Evolutionary conservation across 108 stramenopile species (phyloP), one percentile per base, ranked within the genome.

Genomic region (Discostella stelligeroides): DNA sequence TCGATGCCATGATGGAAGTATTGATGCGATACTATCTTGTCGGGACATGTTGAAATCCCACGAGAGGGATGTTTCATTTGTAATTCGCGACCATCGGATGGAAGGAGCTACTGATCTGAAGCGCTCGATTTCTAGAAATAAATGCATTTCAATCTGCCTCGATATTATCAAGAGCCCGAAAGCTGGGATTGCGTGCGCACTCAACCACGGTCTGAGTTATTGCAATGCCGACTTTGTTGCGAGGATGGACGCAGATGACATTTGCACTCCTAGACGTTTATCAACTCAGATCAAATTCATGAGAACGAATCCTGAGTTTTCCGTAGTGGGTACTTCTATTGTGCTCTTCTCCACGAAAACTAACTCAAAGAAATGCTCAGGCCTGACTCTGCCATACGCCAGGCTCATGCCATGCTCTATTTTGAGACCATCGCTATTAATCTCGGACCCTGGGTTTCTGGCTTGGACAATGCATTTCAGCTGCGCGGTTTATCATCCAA

Each of bases 231-330:
- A 75, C 3, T 28, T 83, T 12, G 63, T 83, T 13, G 82, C 82
- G 8, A 60, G 82, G 48, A 79, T 83, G 78, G 82, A 83, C 40
- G 79, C 82, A 28, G 82, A 83, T 72, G 82, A 83, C 24, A 39
- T 80, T 42, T 56, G 45, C 20, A 30, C 67, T 14, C 49, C 69
- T 45, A 51, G 53, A 13, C 66, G 83, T 17, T 60, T 81, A 0
- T 18, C 64, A 14, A 12, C 72, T 13, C 80, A 81, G 49, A 21
- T 83, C 9, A 11, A 21, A 17, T 67, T 70, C 37, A 51, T 83
- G 59, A 57, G 45, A 5, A 28, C 37, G 11, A 63, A 76, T 30
- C 63, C 80, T 15, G 23, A 14, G 13, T 50, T 71, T 17, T 15
- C 37, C 39, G 81, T 78, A 13, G 72, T 82, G 17, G 81, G 81